Evolutionary conservation across 495 filamentous ascomycete species (phyloP).

Genomic region (Podospora australis): DNA sequence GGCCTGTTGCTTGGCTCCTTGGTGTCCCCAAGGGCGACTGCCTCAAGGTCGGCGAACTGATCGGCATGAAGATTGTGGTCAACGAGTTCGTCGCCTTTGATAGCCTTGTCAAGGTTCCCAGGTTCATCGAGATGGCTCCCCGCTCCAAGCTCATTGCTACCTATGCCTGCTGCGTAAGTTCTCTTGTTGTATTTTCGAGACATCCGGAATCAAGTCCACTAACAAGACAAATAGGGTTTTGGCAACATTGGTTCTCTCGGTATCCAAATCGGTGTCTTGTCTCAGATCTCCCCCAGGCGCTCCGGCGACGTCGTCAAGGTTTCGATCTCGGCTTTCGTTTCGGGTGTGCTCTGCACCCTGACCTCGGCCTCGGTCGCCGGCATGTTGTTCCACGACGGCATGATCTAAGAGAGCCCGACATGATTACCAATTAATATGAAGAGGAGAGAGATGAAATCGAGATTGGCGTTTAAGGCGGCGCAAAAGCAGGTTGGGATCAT

Average conservation of each 20-base stretch:
- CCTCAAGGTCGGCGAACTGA: slow-evolving; percentile 66
- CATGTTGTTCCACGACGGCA: slow-evolving; percentile 29
- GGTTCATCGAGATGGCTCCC: slow-evolving; percentile 52
- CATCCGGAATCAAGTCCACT: slow-evolving; percentile 7
- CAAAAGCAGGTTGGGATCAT: too few relatives aligned
- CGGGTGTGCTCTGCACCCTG: slow-evolving; percentile 71
- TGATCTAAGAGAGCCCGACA: slow-evolving; percentile 4
- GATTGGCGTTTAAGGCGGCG: too few relatives aligned
- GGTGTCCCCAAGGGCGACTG: slow-evolving; percentile 71
- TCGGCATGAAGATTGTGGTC: slow-evolving; percentile 76
- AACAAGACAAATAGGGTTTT: slow-evolving; percentile 65
- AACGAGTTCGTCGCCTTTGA: slow-evolving; percentile 65
- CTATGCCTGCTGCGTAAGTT: slow-evolving; percentile 81
- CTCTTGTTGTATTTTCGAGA: neutral
- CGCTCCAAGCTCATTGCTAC: slow-evolving; percentile 77
- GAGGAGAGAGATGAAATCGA: too few relatives aligned
- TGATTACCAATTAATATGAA: too few relatives aligned
- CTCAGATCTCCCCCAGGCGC: slow-evolving; percentile 69
- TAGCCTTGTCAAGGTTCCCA: slow-evolving; percentile 52
- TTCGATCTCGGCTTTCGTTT: slow-evolving; percentile 69
- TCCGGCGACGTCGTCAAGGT: slow-evolving; percentile 68
- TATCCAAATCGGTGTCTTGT: slow-evolving; percentile 79
- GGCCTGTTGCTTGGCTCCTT: slow-evolving; percentile 77
- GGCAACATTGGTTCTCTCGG: slow-evolving; percentile 78
- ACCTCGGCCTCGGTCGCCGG: slow-evolving; percentile 79